These are phyloP conservation scores for Venturia carpophila DNA, from an alignment of 2,329 filamentous ascomycete species.

Conservation along the genomic window DNA sequence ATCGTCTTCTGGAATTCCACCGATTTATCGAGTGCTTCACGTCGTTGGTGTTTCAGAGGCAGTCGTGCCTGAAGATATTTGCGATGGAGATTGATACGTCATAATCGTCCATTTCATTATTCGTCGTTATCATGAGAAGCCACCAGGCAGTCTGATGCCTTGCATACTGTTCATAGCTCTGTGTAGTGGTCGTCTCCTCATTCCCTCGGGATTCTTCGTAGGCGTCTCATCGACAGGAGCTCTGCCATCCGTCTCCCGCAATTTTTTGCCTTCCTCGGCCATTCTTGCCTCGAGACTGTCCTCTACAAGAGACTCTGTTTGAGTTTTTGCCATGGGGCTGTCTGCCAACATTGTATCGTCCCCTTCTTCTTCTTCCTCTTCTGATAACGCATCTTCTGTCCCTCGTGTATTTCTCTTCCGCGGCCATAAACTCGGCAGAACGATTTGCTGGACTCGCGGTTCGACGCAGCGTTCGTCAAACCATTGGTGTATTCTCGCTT, in stretches of 20 bases:
- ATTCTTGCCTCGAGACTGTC: conserved; percentile 29
- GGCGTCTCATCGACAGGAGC: neutral
- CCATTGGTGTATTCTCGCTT: conserved; percentile 73
- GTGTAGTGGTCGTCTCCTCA: conserved; percentile 4
- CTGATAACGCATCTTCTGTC: conserved; percentile 44
- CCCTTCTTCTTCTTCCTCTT: conserved; percentile 34
- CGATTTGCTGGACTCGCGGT: conserved; percentile 79
- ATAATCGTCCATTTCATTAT: neutral
- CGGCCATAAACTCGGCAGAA: conserved; percentile 74
- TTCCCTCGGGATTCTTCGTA: neutral
- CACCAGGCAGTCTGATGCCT: conserved; percentile 10
- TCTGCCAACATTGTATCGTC: conserved; percentile 22
- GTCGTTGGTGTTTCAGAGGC: no score
- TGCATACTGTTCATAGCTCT: conserved; percentile 5
- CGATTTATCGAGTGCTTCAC: no score
- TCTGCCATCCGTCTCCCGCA: conserved; percentile 30
- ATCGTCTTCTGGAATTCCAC: no score
- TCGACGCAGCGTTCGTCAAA: conserved; percentile 83
- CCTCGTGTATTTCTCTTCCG: conserved; percentile 75
- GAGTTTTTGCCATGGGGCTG: neutral
- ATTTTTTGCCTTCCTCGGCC: conserved; percentile 31
- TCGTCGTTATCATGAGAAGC: neutral
- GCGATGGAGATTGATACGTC: neutral
- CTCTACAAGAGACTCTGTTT: neutral
- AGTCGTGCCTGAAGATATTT: neutral